Base-by-base conservation (phyloP, 768 basidiomycete species). In the Austroboletus eburneus region DNA sequence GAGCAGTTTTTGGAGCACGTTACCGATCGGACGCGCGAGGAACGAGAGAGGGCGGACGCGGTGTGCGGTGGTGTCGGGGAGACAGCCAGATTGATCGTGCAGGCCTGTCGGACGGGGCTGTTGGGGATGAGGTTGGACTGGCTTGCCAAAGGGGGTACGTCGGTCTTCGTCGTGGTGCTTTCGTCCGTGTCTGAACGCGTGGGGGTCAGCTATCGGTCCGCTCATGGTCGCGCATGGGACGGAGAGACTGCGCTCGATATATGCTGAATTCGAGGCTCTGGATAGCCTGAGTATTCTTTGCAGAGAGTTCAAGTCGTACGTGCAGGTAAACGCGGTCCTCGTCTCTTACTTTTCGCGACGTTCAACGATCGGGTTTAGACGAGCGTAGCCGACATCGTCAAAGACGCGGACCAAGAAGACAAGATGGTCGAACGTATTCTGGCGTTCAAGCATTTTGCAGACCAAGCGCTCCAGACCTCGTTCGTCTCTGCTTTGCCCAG, bases 371-470 rank as follows among this genome's bases (percentile, higher is more conserved):
- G n/a, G 20, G 29, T 32, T 39, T 53, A 89, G 87, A 65, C 62
- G 22, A 71, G 67, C 1, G 87, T 90, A 2, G 65, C 73, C 43
- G 54, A 58, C n/a, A 83, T 92, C 49, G 85, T 92, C 48, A 77
- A 74, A 39, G 83, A 89, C 56, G 52, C 56, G 3, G 67, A 67
- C 5, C 69, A 68, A 13, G 91, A 92, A 45, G 89, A 87, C 10
- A 71, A 77, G 17, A 92, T 94, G 89, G 83, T 94, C 4, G 72
- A 78, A 17, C 72, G 76, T 17, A 76, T 94, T 1, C 74, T 92
- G 29, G 68, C 77, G 9, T 80, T 88, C 69, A 89, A 87, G 58
- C 59, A 72, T 6, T 72, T 78, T 29, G 74, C 77, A 2, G 79
- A 87, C 53, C 58, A 62, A 0, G 66, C 78, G 5, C 71, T 85